These are phyloP conservation scores for Mycosphaerella arachidis DNA, from an alignment of 2,329 filamentous ascomycete species.

Conservation along the genomic window DNA sequence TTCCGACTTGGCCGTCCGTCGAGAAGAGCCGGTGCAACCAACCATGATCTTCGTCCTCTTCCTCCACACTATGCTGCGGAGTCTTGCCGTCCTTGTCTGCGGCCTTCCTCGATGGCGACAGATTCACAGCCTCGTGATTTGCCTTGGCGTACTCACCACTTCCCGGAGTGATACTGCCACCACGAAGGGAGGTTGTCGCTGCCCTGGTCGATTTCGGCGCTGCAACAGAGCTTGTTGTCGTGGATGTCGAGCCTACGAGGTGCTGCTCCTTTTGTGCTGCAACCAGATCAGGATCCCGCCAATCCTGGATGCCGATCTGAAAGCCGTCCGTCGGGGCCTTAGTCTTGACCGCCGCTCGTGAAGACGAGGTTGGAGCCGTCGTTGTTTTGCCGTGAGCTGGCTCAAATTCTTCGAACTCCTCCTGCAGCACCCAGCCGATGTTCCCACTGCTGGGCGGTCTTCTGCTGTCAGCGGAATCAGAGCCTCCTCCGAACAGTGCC, in stretches of 20 bases:
- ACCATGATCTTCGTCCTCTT: slow-evolving; percentile 16
- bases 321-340: slow-evolving; percentile 57
- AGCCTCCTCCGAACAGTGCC: slow-evolving; percentile 35
- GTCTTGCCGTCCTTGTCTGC: slow-evolving; percentile 12
- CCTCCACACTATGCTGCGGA: slow-evolving; percentile 14
- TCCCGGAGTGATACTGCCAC: slow-evolving; percentile 65
- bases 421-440: slow-evolving; percentile 66
- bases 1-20: slow-evolving; percentile 10
- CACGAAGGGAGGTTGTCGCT: slow-evolving; percentile 39
- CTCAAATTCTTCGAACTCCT: slow-evolving; percentile 61
- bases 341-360: slow-evolving; percentile 31
- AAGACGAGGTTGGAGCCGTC: slow-evolving; percentile 27
- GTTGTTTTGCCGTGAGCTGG: slow-evolving; percentile 35
- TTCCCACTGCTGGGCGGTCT: slow-evolving; percentile 69
- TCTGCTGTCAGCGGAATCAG: slow-evolving; percentile 44
- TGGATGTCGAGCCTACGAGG: slow-evolving; percentile 20
- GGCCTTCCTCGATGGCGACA: slow-evolving; percentile 12
- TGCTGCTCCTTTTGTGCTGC: slow-evolving; percentile 37
- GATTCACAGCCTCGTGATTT: slow-evolving; percentile 25
- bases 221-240: slow-evolving; percentile 14
- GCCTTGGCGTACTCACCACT: slow-evolving; percentile 64
- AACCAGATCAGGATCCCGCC: slow-evolving; percentile 73
- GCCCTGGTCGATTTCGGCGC: slow-evolving; percentile 29
- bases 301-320: slow-evolving; percentile 79
- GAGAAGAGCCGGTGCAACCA: slow-evolving; percentile 28